A percentile compares a stretch with the other conserved stretches of the same genome.
Evolutionary conservation across 768 basidiomycete species (phyloP).

Genomic region (Suillus sp.): DNA sequence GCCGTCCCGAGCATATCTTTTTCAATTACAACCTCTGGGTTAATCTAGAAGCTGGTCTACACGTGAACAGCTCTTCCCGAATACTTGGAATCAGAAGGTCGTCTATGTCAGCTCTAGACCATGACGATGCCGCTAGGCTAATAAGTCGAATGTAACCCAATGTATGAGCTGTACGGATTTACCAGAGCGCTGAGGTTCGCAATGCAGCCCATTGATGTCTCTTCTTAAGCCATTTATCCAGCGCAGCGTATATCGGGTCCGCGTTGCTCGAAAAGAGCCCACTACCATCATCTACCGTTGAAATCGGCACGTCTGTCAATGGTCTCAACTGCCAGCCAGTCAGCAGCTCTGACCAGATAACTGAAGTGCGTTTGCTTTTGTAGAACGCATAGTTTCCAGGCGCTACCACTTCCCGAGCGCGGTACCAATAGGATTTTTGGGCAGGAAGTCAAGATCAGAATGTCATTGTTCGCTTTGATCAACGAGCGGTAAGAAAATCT

Average conservation of each 20-base stretch:
- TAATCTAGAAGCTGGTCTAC: conserved; percentile 23
- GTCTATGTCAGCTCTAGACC: conserved; percentile 50
- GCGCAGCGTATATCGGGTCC: conserved; percentile 15
- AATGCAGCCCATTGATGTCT: conserved; percentile 4
- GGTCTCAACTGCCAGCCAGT: neutral
- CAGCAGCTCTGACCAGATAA: neutral
- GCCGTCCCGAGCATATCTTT: conserved; percentile 54
- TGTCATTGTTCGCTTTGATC: neutral
- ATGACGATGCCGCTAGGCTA: neutral
- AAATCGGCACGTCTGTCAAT: neutral
- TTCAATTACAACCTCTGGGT: conserved; percentile 47
- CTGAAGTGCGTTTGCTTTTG: neutral
- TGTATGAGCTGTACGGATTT: neutral
- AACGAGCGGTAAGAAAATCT: neutral
- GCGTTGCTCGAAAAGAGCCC: neutral
- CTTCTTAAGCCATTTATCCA: conserved; percentile 15
- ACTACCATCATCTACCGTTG: neutral
- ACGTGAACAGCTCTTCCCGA: conserved; percentile 46
- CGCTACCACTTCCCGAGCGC: neutral
- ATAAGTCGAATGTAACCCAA: neutral
- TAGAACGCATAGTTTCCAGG: neutral
- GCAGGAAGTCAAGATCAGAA: neutral
- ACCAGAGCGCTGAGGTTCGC: conserved; percentile 21
- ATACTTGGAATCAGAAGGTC: conserved; percentile 51
- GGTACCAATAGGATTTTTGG: neutral